Evolutionary conservation across 345 rosid species (phyloP), one percentile per base, ranked within the genome.

Genomic region (Noccaea bulbosa): DNA sequence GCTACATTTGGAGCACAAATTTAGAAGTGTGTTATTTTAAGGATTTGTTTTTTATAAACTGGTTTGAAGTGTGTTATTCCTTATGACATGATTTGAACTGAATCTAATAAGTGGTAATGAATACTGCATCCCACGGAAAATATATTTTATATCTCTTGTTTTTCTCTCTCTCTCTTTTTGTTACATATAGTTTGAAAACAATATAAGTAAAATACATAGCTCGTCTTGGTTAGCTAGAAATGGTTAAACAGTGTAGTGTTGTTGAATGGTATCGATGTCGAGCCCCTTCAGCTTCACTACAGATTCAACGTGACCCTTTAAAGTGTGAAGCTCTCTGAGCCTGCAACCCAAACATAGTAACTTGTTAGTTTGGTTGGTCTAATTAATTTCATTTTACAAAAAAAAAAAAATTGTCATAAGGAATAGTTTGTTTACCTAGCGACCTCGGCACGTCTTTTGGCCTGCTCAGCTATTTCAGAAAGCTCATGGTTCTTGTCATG

Each of bases 231-330:
- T 46, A 30, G 35, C 54, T 55, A 59, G 20, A 24, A 27, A 40
- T 22, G 51, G 14, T 86, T 83, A 92, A 46, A 89, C 88, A 8
- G 95, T 92, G 86, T 92, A 88, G 77, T 90, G 93, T 63, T 92
- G 96, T 75, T 92, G 95, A 63, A 86, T 86, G 59, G 96, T 85
- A 40, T 86, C 92, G 35, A 88, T 88, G 82, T 92, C 96, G 8
- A 92, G 86, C 40, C 96, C 96, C 78, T 92, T 92, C 43, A 92
- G 93, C 65, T 89, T 89, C 68, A 92, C 96, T 6, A 92, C 96
- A 2, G 96, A 89, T 75, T 89, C 98, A 11, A 89, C 91, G 16
- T 89, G 98, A 0, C 96, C 92, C 80, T 92, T 89, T 11, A 89
- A 85, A 3, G 96, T 89, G 35, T 89, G 96, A 60, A 92, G 91